Conservation (phyloP, 805 yeast species). For the Tetrapisispora nanseiensis region DNA sequence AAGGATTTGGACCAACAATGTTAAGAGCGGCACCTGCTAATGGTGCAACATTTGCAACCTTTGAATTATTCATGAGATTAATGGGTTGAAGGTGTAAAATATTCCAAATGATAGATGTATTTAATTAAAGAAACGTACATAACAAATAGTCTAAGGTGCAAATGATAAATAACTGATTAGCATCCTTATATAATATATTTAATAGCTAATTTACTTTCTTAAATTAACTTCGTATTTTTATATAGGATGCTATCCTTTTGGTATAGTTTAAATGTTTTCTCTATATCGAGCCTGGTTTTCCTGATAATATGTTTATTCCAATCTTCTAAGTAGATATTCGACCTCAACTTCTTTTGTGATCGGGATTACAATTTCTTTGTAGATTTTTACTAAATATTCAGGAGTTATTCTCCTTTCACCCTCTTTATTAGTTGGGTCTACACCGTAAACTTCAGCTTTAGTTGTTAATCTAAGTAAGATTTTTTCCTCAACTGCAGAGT, state of each 20-base stretch:
- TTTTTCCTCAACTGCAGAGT: constrained; percentile 73
- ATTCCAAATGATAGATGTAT: too few relatives aligned
- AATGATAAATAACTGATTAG: too few relatives aligned
- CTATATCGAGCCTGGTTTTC: not conserved
- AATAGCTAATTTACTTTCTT: too few relatives aligned
- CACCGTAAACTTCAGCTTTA: constrained; percentile 81
- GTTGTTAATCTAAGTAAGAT: constrained; percentile 67
- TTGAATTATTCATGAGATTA: constrained; percentile 77
- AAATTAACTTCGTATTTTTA: too few relatives aligned
- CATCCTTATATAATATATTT: too few relatives aligned
- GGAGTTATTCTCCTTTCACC: constrained; percentile 74
- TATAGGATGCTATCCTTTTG: too few relatives aligned
- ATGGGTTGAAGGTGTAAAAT: too few relatives aligned
- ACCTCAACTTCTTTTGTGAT: constrained; percentile 92
- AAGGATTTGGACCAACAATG: constrained; percentile 87
- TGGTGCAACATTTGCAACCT: constrained; percentile 92
- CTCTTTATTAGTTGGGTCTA: constrained; percentile 72
- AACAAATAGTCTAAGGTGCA: too few relatives aligned
- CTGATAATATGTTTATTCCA: constrained; percentile 35
- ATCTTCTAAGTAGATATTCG: constrained; percentile 75
- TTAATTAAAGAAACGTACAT: too few relatives aligned
- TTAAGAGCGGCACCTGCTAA: constrained; percentile 97
- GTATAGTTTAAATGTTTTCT: not conserved
- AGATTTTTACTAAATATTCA: constrained; percentile 70
- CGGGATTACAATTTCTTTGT: constrained; percentile 84